Evolutionary conservation across 768 basidiomycete species (phyloP).

Genomic region (Cystofilobasidium ferigula): DNA sequence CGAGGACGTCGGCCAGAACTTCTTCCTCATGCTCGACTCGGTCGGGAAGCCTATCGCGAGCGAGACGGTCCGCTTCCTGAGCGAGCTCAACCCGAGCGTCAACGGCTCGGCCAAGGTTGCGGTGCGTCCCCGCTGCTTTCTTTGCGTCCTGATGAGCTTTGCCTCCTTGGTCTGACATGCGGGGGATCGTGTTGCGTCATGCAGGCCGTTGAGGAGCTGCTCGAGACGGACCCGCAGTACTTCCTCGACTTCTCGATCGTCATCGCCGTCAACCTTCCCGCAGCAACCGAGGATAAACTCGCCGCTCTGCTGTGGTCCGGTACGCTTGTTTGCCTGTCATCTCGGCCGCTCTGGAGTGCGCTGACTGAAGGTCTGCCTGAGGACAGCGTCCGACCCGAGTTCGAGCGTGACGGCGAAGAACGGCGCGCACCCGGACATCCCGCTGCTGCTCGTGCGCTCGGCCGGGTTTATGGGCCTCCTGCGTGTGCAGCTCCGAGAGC

Average conservation of each 20-base stretch:
- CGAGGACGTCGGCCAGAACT: slow-evolving; percentile 87
- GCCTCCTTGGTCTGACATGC: too few species aligned
- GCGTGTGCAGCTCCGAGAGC: slow-evolving; percentile 77
- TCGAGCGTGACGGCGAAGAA: slow-evolving; percentile 44
- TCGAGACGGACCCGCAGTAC: slow-evolving; percentile 49
- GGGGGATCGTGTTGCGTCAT: background rate
- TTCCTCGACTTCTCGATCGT: slow-evolving; percentile 62
- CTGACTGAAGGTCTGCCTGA: background rate
- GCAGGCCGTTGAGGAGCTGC: slow-evolving; percentile 48
- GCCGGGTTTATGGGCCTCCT: slow-evolving; percentile 86
- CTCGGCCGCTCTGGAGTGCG: background rate
- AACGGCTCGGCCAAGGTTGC: slow-evolving; percentile 54
- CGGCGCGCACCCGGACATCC: slow-evolving; percentile 38
- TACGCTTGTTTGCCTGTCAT: slow-evolving; percentile 19
- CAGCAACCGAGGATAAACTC: slow-evolving; percentile 48
- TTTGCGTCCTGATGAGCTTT: background rate
- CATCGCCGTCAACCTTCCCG: slow-evolving; percentile 69
- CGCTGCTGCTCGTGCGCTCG: slow-evolving; percentile 67
- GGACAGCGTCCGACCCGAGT: slow-evolving; percentile 10
- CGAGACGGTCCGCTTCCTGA: slow-evolving; percentile 63
- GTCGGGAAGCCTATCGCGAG: slow-evolving; percentile 68
- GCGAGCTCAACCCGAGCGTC: slow-evolving; percentile 81
- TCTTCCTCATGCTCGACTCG: slow-evolving; percentile 73
- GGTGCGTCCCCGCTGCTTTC: slow-evolving; percentile 31
- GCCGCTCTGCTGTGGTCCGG: slow-evolving; percentile 55